These are phyloP conservation scores for Pichia sp. DNA, from an alignment of 1,139 yeast genomes.

Conservation along the genomic window DNA sequence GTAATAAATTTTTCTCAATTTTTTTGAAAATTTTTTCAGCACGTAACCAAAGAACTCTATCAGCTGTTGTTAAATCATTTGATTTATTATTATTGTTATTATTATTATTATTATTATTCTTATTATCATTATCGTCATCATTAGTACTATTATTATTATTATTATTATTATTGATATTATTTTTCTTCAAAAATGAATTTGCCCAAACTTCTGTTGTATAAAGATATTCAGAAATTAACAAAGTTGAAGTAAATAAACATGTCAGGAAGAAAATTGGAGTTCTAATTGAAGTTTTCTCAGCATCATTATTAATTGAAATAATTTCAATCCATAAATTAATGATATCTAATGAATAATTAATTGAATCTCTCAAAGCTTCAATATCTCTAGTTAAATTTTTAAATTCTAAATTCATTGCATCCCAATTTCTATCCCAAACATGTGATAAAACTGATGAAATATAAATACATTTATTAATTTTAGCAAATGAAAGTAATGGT, in stretches of 20 bases:
- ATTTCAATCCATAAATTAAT: constrained; percentile 64
- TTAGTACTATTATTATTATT: too few species aligned
- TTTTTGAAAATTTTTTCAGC: constrained; percentile 46
- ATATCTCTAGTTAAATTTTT: constrained; percentile 40
- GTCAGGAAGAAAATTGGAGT: constrained; percentile 72
- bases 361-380: constrained; percentile 52
- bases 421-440: constrained; percentile 60
- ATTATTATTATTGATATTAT: too few species aligned
- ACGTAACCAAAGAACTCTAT: constrained; percentile 43
- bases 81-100: constrained; percentile 13
- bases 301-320: constrained; percentile 53
- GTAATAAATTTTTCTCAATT: constrained; percentile 46
- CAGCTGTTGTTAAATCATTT: constrained; percentile 33
- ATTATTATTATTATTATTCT: too few species aligned
- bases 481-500: constrained; percentile 57
- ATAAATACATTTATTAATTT: constrained; percentile 53
- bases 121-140: too few species aligned
- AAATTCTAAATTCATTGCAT: constrained; percentile 49
- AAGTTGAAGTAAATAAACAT: constrained; percentile 53
- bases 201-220: constrained; percentile 48
- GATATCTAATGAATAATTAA: constrained; percentile 50
- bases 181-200: constrained; percentile 25
- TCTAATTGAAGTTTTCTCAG: constrained; percentile 55
- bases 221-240: constrained; percentile 56
- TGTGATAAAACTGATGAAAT: constrained; percentile 50